Base-by-base conservation (phyloP, 495 filamentous ascomycete genomes). In the Podospora conica region DNA sequence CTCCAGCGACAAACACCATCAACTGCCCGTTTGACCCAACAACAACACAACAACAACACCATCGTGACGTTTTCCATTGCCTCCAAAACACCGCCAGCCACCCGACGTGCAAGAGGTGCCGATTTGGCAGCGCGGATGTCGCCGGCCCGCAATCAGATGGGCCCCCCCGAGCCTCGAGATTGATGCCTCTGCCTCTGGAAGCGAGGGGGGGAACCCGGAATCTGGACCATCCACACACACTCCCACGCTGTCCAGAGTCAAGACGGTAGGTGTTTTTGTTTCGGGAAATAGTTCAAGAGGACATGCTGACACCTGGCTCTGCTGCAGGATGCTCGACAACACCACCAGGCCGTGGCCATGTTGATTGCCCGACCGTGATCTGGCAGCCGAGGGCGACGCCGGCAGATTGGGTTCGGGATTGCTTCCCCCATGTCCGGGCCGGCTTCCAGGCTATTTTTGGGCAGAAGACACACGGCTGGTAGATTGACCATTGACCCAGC, bases 201-300 rank as follows among this genome's bases (percentile, higher is more conserved):
- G 61, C 61, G 61, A 63, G 61, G 18, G 12, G 28, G 55, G 20
- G 25, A 63, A 63, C 61, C 61, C 53, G 61, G 61, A 63, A 63
- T 31, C 53, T 56, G 61, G 61, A 63, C n/a, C n/a, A n/a, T n/a
- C n/a, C n/a, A n/a, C n/a, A n/a, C n/a, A n/a, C n/a, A n/a, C n/a
- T n/a, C n/a, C n/a, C n/a, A n/a, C n/a, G n/a, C n/a, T n/a, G n/a
- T n/a, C n/a, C n/a, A n/a, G n/a, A n/a, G n/a, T n/a, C n/a, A n/a
- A n/a, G n/a, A n/a, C n/a, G n/a, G n/a, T n/a, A n/a, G n/a, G n/a
- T n/a, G n/a, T n/a, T n/a, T n/a, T 22, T 61, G 18, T 25, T 22
- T 63, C 53, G 61, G 61, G 27, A 22, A 63, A 55, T 24, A 25
- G 55, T 57, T 23, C 54, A 24, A n/a, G n/a, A n/a, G n/a, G n/a